phyloP scores from a whole-genome alignment of 2,329 filamentous ascomycete genomes.

The Monascus ruber region DNA sequence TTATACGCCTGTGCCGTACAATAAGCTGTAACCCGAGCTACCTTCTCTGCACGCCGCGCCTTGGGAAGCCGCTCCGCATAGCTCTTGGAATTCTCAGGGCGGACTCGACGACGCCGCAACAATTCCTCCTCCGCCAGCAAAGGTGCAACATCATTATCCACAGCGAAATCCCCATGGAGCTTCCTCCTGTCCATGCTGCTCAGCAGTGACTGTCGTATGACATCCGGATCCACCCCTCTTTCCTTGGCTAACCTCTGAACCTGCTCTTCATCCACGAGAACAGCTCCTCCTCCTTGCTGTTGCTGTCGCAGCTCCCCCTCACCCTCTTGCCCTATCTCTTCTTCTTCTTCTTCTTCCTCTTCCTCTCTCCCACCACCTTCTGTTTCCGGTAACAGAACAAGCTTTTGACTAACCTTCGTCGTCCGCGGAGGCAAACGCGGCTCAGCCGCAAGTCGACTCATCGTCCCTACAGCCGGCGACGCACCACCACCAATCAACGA shows the following conservation, averaged over 20 bases:
- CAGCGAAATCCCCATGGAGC: constrained; percentile 42
- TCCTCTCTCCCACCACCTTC: constrained; percentile 48
- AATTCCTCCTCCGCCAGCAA: constrained; percentile 48
- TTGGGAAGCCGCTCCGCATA: constrained; percentile 92
- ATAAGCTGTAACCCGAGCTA: constrained; percentile 86
- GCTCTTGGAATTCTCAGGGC: constrained; percentile 59
- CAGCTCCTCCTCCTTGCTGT: constrained; percentile 14
- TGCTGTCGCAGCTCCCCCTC: constrained; percentile 7
- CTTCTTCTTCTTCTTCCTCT: constrained; percentile 41
- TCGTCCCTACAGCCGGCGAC: constrained; percentile 43
- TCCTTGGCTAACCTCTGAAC: constrained; percentile 22
- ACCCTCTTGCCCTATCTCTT: constrained; percentile 22
- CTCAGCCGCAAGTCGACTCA: constrained; percentile 43
- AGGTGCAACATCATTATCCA: constrained; percentile 42
- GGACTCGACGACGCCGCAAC: constrained; percentile 42
- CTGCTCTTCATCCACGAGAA: constrained; percentile 24
- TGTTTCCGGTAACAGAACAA: constrained; percentile 87
- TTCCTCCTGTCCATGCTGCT: constrained; percentile 22
- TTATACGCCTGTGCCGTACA: constrained; percentile 93
- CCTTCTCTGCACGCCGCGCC: constrained; percentile 70
- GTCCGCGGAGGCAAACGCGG: constrained; percentile 68
- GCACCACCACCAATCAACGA: constrained; percentile 19
- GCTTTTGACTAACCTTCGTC: constrained; percentile 89
- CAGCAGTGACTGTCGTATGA: constrained; percentile 19
- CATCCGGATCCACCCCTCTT: constrained; percentile 22